These are phyloP conservation scores for Boletales sp. DNA, from an alignment of 768 basidiomycete genomes.

Conservation along the genomic window DNA sequence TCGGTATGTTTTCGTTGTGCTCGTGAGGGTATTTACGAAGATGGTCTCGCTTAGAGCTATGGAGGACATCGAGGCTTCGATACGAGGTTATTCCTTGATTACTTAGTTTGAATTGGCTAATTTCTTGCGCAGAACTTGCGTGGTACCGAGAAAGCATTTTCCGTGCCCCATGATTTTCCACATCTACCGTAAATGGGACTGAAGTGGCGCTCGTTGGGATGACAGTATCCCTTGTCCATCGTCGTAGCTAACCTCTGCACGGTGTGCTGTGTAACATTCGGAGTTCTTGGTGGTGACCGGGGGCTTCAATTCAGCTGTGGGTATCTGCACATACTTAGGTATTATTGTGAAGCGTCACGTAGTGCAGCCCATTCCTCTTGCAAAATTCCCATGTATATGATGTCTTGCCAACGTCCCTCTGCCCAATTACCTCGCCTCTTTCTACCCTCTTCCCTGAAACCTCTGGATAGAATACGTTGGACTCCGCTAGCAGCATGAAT, in stretches of 20 bases:
- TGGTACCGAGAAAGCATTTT: constrained; percentile 83
- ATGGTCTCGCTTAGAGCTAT: constrained; percentile 52
- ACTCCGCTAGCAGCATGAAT: neutral
- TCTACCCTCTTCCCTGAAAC: constrained; percentile 31
- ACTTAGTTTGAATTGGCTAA: constrained; percentile 2
- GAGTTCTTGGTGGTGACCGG: no score
- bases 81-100: constrained; percentile 47
- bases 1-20: constrained; percentile 43
- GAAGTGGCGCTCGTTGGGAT: no score
- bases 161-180: constrained; percentile 25
- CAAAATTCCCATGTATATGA: constrained; percentile 30
- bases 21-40: neutral
- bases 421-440: constrained; percentile 12
- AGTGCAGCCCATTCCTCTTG: constrained; percentile 29
- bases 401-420: constrained; percentile 29
- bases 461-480: constrained; percentile 14
- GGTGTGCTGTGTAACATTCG: no score
- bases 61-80: constrained; percentile 77
- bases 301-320: no score
- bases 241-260: no score
- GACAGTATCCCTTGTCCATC: no score
- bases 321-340: no score
- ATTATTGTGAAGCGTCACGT: no score
- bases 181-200: no score
- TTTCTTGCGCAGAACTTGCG: constrained; percentile 52